Conservation (phyloP, 192 early-diverging fungal species). For the Martensiomyces pterosporus region DNA sequence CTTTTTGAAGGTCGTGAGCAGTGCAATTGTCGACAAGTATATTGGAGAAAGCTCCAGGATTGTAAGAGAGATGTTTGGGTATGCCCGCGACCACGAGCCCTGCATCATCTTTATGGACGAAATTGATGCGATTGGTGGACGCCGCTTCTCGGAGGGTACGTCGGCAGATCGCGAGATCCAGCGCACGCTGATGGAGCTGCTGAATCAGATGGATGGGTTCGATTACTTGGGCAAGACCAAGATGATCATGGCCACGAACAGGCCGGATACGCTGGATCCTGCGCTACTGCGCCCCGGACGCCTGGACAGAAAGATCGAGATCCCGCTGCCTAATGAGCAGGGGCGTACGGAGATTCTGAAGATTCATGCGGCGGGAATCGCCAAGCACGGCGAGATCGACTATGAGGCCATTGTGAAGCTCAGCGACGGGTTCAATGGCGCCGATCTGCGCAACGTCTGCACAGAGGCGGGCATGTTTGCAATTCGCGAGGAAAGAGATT, state of each 20-base stretch:
- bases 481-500: conserved; percentile 97
- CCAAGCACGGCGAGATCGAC: conserved; percentile 97
- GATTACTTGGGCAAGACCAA: conserved; percentile 97
- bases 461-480: conserved; percentile 99
- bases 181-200: conserved; percentile 96
- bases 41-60: conserved; percentile 98
- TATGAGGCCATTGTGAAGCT: conserved; percentile 98
- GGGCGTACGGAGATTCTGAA: conserved; percentile 95
- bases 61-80: conserved; percentile 99
- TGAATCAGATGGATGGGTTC: conserved; percentile 99
- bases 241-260: conserved; percentile 99
- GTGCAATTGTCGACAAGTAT: conserved; percentile 99
- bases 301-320: conserved; percentile 98
- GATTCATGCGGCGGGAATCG: conserved; percentile 91
- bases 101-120: conserved; percentile 99
- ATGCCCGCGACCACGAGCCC: conserved; percentile 98
- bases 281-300: conserved; percentile 96
- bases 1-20: conserved; percentile 97
- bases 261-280: conserved; percentile 97
- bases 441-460: conserved; percentile 98
- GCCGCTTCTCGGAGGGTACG: conserved; percentile 97
- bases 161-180: conserved; percentile 99
- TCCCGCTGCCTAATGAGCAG: conserved; percentile 97
- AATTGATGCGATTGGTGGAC: conserved; percentile 98
- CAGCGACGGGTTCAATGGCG: conserved; percentile 97